These are phyloP conservation scores for Phytophthora citricola DNA, from an alignment of 352 stramenopile genomes.

Conservation along the genomic window DNA sequence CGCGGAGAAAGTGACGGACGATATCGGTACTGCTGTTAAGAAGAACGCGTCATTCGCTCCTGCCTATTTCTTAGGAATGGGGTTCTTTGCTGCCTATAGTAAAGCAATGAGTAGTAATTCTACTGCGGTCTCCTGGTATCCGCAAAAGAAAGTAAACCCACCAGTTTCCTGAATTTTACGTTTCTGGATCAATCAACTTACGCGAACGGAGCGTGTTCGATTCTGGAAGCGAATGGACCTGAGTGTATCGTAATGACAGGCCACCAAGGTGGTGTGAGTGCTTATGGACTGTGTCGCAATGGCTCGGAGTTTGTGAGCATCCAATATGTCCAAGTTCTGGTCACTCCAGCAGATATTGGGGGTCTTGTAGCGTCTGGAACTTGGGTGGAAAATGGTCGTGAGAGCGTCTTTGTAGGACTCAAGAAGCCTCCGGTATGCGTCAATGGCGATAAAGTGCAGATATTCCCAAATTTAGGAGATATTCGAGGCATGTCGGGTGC, in stretches of 20 bases:
- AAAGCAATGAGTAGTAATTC: slow-evolving; percentile 33
- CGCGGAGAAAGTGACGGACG: slow-evolving; percentile 35
- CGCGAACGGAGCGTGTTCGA: slow-evolving; percentile 30
- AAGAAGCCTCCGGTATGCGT: slow-evolving; percentile 22
- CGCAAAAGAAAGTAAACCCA: slow-evolving; percentile 37
- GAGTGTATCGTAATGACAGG: slow-evolving; percentile 52
- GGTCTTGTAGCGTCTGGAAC: slow-evolving; percentile 36
- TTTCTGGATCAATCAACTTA: slow-evolving; percentile 27
- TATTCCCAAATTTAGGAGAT: slow-evolving; percentile 20
- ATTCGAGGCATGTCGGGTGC: slow-evolving; percentile 24
- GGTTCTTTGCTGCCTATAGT: slow-evolving; percentile 33
- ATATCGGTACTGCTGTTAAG: slow-evolving; percentile 38
- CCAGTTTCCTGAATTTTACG: slow-evolving; percentile 41
- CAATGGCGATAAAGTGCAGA: slow-evolving; percentile 22
- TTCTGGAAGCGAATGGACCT: slow-evolving; percentile 31
- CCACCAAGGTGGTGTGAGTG: slow-evolving; percentile 43
- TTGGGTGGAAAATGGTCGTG: slow-evolving; percentile 44
- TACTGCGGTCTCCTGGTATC: slow-evolving; percentile 37
- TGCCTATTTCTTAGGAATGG: slow-evolving; percentile 36
- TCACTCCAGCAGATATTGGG: slow-evolving; percentile 43
- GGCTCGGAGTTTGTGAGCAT: slow-evolving; percentile 42
- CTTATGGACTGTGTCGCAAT: slow-evolving; percentile 45
- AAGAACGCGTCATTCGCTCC: slow-evolving; percentile 48
- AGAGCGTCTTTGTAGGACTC: slow-evolving; percentile 39
- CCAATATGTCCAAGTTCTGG: slow-evolving; percentile 41